Conservation (phyloP, 31 red algal genomes). For the Asparagopsis taxiformis region DNA sequence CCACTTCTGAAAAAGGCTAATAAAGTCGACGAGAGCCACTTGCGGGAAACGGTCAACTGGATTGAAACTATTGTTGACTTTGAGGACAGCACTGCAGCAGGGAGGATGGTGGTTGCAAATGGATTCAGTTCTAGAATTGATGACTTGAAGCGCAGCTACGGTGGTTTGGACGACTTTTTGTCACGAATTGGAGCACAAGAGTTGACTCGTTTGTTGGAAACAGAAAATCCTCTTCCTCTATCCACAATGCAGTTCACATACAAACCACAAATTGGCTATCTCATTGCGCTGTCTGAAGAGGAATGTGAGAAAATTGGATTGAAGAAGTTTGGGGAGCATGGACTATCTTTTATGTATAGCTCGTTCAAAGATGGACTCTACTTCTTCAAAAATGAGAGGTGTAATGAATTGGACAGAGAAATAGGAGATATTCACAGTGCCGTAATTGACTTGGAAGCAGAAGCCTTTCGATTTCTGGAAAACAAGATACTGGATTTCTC, state of each 20-base stretch:
- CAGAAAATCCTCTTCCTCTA: conserved; percentile 6
- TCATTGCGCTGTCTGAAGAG: conserved; percentile 42
- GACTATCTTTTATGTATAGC: conserved; percentile 49
- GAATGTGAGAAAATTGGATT: conserved; percentile 47
- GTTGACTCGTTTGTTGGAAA: conserved; percentile 15
- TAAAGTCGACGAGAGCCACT: conserved; percentile 25
- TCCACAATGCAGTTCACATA: conserved; percentile 46
- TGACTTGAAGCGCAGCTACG: conserved; percentile 49
- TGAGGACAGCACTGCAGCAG: conserved; percentile 34
- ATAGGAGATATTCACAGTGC: conserved; percentile 60
- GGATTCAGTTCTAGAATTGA: conserved; percentile 79
- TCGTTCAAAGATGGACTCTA: conserved; percentile 43
- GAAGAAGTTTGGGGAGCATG: conserved; percentile 25
- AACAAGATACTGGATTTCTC: conserved; percentile 26
- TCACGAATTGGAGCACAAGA: conserved; percentile 60
- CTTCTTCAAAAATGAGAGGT: conserved; percentile 76
- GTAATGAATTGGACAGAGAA: conserved; percentile 52
- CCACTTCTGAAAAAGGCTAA: conserved; percentile 16
- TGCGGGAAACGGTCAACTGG: conserved; percentile 50
- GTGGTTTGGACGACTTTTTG: conserved; percentile 66
- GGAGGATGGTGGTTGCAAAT: conserved; percentile 35
- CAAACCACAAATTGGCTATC: conserved; percentile 60
- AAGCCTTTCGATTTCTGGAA: conserved; percentile 64
- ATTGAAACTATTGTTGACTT: conserved; percentile 71
- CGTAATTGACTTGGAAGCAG: conserved; percentile 57